Conservation (phyloP, 495 filamentous ascomycete genomes). For the Aspergillus egyptiacus region DNA sequence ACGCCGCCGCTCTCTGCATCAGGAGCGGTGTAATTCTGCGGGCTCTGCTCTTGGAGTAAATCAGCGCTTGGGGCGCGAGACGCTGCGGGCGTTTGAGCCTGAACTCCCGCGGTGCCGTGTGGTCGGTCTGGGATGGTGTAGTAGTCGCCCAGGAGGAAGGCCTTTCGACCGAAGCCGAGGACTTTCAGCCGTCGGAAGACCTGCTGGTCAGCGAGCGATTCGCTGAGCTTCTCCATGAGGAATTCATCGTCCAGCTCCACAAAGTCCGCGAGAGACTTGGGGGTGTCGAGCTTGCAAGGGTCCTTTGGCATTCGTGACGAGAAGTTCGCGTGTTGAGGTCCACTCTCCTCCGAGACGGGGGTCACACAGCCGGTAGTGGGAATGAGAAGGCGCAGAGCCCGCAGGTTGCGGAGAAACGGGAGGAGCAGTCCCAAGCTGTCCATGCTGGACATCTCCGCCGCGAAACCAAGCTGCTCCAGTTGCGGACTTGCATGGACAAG, state of each 20-base stretch:
- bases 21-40: background rate
- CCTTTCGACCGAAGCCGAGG: slow-evolving; percentile 37
- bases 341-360: slow-evolving; percentile 4
- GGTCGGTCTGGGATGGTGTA: slow-evolving; percentile 24
- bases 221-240: slow-evolving; percentile 29
- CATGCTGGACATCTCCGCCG: slow-evolving; percentile 39
- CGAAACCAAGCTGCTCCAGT: slow-evolving; percentile 52
- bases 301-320: background rate
- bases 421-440: slow-evolving; percentile 39
- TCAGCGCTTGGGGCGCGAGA: slow-evolving; percentile 15
- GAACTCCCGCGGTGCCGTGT: slow-evolving; percentile 3
- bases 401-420: slow-evolving; percentile 45
- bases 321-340: background rate
- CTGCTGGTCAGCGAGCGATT: slow-evolving; percentile 30
- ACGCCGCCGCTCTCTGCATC: background rate
- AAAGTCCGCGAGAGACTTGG: slow-evolving; percentile 26
- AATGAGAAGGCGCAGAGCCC: slow-evolving; percentile 39
- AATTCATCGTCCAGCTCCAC: slow-evolving; percentile 36
- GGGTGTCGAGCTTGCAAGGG: slow-evolving; percentile 14
- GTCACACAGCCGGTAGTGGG: slow-evolving; percentile 20
- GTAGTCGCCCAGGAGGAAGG: slow-evolving; percentile 32
- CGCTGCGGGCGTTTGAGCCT: slow-evolving; percentile 13
- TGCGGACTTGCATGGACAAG: slow-evolving; percentile 52
- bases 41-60: slow-evolving; percentile 4
- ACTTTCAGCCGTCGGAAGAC: slow-evolving; percentile 33